Percentiles rank a stretch among this genome's conserved stretches.
These are phyloP conservation scores for Orbilia brochopaga DNA, from an alignment of 2,329 filamentous ascomycete species.

Conservation along the genomic window DNA sequence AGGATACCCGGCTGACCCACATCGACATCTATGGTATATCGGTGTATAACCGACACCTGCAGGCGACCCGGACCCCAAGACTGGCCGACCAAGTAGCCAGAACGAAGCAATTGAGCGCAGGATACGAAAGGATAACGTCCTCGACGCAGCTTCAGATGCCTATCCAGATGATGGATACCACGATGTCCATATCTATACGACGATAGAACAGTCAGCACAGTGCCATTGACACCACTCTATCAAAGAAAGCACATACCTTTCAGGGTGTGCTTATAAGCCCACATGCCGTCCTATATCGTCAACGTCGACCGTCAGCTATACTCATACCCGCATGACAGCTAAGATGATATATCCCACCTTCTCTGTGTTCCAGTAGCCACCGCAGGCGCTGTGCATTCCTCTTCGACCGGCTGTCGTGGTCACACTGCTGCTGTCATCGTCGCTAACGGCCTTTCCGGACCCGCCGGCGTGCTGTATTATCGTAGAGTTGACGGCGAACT, in stretches of 20 bases:
- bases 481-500: slow-evolving; percentile 96
- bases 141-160: slow-evolving; percentile 63
- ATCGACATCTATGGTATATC: too few relatives aligned
- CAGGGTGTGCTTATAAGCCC: slow-evolving; percentile 81
- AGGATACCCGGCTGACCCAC: too few relatives aligned
- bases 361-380: slow-evolving; percentile 89
- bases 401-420: slow-evolving; percentile 78
- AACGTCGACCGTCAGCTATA: slow-evolving; percentile 3
- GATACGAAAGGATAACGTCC: too few relatives aligned
- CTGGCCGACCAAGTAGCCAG: too few relatives aligned
- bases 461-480: slow-evolving; percentile 85
- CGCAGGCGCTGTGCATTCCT: slow-evolving; percentile 86
- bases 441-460: slow-evolving; percentile 60
- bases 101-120: not conserved
- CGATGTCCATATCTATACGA: slow-evolving; percentile 66
- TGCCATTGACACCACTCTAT: slow-evolving; percentile 64
- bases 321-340: not conserved
- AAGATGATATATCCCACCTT: slow-evolving; percentile 59
- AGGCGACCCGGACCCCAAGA: not conserved
- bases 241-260: slow-evolving; percentile 47
- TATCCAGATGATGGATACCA: slow-evolving; percentile 79
- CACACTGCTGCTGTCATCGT: slow-evolving; percentile 65
- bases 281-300: slow-evolving; percentile 71
- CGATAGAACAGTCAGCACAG: slow-evolving; percentile 10
- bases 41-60: not conserved